Evolutionary conservation across 257 asterid species (phyloP).

Genomic region (Ilex aquifolium): DNA sequence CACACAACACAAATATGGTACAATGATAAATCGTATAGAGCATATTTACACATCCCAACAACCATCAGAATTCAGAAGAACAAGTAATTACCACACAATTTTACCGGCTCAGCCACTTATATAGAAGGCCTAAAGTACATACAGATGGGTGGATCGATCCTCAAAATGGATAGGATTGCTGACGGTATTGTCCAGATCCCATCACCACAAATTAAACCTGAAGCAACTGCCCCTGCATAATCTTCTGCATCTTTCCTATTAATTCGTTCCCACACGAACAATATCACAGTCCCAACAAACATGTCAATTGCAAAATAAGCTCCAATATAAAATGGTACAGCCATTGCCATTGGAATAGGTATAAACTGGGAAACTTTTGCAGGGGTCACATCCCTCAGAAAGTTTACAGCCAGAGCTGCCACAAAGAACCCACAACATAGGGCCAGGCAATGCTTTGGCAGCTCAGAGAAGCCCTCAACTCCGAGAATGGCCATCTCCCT

Average conservation of each 20-base stretch:
- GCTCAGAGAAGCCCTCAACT: conserved; percentile 83
- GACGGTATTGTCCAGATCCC: conserved; percentile 98
- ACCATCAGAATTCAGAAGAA: background rate
- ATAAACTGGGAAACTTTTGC: conserved; percentile 51
- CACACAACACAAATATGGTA: too few species aligned
- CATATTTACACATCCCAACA: conserved; percentile 20
- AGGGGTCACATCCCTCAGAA: conserved; percentile 62
- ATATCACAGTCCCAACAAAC: conserved; percentile 83
- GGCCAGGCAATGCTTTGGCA: conserved; percentile 83
- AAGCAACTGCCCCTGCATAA: conserved; percentile 84
- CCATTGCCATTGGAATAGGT: conserved; percentile 97
- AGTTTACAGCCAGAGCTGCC: conserved; percentile 66
- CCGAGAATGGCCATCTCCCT: conserved; percentile 97
- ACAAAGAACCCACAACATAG: conserved; percentile 66
- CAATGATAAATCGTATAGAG: too few species aligned
- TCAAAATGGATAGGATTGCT: conserved; percentile 80
- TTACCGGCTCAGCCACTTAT: conserved; percentile 34
- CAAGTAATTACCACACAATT: conserved; percentile 1
- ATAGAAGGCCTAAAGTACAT: conserved; percentile 79
- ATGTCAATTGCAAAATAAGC: conserved; percentile 95
- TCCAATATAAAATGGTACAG: conserved; percentile 87
- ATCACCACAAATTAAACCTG: conserved; percentile 91
- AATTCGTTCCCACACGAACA: conserved; percentile 77
- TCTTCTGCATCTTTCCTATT: conserved; percentile 71
- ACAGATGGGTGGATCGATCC: conserved; percentile 91